phyloP scores from a whole-genome alignment of 768 basidiomycete genomes.

The Chalciporus sphaerocephalus region DNA sequence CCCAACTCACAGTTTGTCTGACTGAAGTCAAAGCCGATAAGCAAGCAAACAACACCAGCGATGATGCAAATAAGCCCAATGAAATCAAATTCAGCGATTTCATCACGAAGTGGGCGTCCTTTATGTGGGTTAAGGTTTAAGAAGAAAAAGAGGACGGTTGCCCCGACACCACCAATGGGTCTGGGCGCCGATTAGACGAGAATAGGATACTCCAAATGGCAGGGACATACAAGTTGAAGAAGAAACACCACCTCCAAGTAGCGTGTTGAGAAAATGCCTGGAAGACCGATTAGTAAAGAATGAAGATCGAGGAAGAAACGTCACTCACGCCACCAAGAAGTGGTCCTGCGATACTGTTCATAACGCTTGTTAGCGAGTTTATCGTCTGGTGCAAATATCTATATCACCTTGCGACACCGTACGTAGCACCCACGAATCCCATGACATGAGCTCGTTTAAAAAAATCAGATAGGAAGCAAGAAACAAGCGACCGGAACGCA shows the following conservation, averaged over 20 bases:
- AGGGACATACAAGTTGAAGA: conserved; percentile 61
- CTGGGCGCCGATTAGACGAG: conserved; percentile 32
- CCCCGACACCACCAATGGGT: conserved; percentile 69
- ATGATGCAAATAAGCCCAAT: conserved; percentile 61
- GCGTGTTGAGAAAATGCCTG: conserved; percentile 67
- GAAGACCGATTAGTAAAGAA: conserved; percentile 4
- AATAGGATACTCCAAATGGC: background rate
- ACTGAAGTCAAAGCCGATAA: conserved; percentile 71
- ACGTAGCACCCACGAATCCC: conserved; percentile 70
- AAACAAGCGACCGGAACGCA: conserved; percentile 30
- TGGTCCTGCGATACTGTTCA: conserved; percentile 61
- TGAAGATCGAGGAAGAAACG: background rate
- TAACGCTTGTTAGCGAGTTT: background rate
- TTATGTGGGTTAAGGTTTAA: conserved; percentile 76
- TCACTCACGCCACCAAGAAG: conserved; percentile 68
- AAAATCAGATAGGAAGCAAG: background rate
- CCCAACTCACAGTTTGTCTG: conserved; percentile 55
- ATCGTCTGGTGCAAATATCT: background rate
- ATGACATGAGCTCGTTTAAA: conserved; percentile 70
- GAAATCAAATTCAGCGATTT: conserved; percentile 69
- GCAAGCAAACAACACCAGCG: conserved; percentile 58
- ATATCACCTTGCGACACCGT: conserved; percentile 56
- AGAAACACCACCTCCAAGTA: conserved; percentile 84
- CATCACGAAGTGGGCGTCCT: conserved; percentile 51
- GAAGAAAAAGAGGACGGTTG: conserved; percentile 61